Base-by-base conservation (phyloP, 2,329 filamentous ascomycete species). In the Diaporthe vaccinii region DNA sequence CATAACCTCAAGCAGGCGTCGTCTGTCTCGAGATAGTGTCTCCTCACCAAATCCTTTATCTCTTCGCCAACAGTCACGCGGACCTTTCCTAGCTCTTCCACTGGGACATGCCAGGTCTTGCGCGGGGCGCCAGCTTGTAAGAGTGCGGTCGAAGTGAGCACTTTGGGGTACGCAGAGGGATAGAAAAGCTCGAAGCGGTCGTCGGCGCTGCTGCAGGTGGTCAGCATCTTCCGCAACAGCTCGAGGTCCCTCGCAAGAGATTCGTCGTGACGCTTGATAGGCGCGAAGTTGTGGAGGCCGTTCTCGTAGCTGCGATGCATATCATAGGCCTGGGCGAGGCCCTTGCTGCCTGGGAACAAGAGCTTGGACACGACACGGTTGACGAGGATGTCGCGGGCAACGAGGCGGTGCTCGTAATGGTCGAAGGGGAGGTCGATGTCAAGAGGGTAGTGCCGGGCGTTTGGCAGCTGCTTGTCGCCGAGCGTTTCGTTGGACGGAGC, bases 341-440 rank as follows among this genome's bases (percentile, higher is more conserved):
- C 59, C 10, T 36, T 73, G 58, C 70, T 76, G 9, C 75, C 70
- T 0, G 80, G 82, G 28, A 68, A 77, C 77, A 84, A 79, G 36
- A 80, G 78, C n/a, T 82, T 79, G 51, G 79, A 76, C 79, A 83
- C 79, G 49, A 84, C 79, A 10, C 80, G 81, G 71, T 81, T 80
- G 58, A 82, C 78, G 73, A 84, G 75, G 55, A 84, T 75, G 61
- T 83, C 83, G 25, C 81, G 80, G 25, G 77, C 78, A 5, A 78
- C 79, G 10, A 84, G 62, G 5, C 79, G 82, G 74, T 84, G 83
- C 10, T 81, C 79, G 72, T 84, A 85, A n/a, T 79, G 78, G 36
- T 76, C 73, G 75, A 83, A 83, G 51, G 82, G 80, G 44, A 83
- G 78, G 49, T 81, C 76, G n/a, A 80, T 78, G 74, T 84, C 81